Evolutionary conservation across 306 rosid genomes (phyloP), one percentile per base, ranked within the genome.

Genomic region (Potentilla sterilis): DNA sequence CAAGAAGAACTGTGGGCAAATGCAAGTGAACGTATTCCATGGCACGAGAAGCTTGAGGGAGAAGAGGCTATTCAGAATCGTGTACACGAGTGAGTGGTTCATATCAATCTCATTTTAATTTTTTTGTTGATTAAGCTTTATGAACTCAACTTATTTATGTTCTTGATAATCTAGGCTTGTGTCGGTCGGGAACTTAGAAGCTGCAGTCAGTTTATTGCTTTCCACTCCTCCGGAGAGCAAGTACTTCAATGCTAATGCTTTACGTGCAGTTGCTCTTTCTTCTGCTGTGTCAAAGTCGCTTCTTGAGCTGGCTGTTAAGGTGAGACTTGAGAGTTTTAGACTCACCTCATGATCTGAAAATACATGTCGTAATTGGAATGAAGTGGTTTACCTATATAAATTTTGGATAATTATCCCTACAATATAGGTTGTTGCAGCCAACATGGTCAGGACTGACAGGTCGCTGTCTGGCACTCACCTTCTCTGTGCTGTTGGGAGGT

Each of bases 361-460:
- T 52, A 76, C 41, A 62, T 28, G 46, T 77, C 63, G 37, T 74
- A 47, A 54, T 69, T 67, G 75, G 28, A 71, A 41, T 70, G 22
- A 72, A 63, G 59, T 28, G 38, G 69, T 38, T 51, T 65, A 70
- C 51, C 75, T 69, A 67, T 66, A 70, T 73, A 21, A 49, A 63
- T 83, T 75, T 76, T 77, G 32, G 71, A 55, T 67, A 41, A 75
- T 80, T 51, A 38, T 18, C 47, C 18, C 14, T 18, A 28, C 57
- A 16, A 81, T 75, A 67, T 77, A 95, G 99, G 99, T 92, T 77
- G 97, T 95, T 64, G 99, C 99, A 48, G 99, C 99, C 83, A 95
- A 95, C 88, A 95, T 92, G 99, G 99, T 95, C 72, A 87, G 97
- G 85, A 96, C 92, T 81, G 99, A 92, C 80, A 85, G 99, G 86